Percentiles rank a stretch among this genome's conserved stretches.
Conservation (phyloP, 2,329 filamentous ascomycete genomes). For the Diaporthe vaccinii region DNA sequence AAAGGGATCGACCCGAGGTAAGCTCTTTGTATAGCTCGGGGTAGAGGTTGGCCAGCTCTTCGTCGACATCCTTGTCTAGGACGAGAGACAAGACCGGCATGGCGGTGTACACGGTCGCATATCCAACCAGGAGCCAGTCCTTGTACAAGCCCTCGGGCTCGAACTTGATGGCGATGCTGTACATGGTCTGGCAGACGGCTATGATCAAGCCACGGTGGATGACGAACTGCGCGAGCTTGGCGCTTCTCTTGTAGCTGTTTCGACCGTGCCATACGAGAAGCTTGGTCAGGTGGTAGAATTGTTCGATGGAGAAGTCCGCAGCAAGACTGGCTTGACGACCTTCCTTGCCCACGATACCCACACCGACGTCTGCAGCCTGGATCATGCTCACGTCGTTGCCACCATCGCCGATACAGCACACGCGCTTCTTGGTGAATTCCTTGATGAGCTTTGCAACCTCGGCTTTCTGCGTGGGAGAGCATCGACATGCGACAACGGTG, state of each 20-base stretch:
- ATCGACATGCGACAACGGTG: slow-evolving; percentile 94
- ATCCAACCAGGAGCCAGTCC: slow-evolving; percentile 97
- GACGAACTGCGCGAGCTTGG: slow-evolving; percentile 97
- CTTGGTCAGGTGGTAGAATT: slow-evolving; percentile 95
- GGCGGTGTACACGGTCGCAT: slow-evolving; percentile 96
- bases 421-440: slow-evolving; percentile 90
- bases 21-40: slow-evolving; percentile 98
- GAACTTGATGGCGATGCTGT: slow-evolving; percentile 91
- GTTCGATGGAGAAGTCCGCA: slow-evolving; percentile 95
- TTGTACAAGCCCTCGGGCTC: slow-evolving; percentile 95
- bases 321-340: slow-evolving; percentile 94
- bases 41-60: slow-evolving; percentile 92
- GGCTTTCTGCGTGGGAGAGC: slow-evolving; percentile 96
- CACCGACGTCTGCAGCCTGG: slow-evolving; percentile 96
- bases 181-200: slow-evolving; percentile 96
- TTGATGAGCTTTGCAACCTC: slow-evolving; percentile 93
- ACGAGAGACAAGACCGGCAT: slow-evolving; percentile 93
- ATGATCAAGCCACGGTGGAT: slow-evolving; percentile 98
- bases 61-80: slow-evolving; percentile 94
- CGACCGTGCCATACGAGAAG: slow-evolving; percentile 98
- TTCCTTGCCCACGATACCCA: slow-evolving; percentile 98
- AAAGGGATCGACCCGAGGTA: slow-evolving; percentile 87
- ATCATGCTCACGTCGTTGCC: slow-evolving; percentile 99
- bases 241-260: slow-evolving; percentile 95
- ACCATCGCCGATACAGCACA: slow-evolving; percentile 97